Evolutionary conservation across 23 red algal genomes (phyloP), one percentile per base, ranked within the genome.

Genomic region (Gracilaria domingensis): DNA sequence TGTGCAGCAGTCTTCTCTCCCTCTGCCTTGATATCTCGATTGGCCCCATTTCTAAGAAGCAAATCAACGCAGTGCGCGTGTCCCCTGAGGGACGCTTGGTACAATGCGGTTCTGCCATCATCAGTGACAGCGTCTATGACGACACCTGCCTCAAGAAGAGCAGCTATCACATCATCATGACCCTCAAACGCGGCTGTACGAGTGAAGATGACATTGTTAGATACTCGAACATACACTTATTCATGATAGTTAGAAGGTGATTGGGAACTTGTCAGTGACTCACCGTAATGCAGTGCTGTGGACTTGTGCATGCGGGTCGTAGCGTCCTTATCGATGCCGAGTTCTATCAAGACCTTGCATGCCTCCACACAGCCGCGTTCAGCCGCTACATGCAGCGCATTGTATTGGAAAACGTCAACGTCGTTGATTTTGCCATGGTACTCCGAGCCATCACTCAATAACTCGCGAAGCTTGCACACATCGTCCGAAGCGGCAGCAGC

Each of bases 331-430:
- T 86, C 72, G 29, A 66, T 81, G 34, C 82, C 82, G 11, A 51
- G 42, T 8, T 79, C 85, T 18, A 95, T 32, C 23, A 95, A 65
- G 12, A 88, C 75, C 21, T 53, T 25, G 47, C 75, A 72, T 44
- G 76, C 80, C 8, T 74, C 82, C 3, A 66, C 42, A 60, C 58
- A 38, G 23, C 93, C 93, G 21, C 61, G 74, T 79, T 95, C 93
- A n/a, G 86, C 85, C 14, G 93, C 93, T 11, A 89, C 28, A 75
- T 95, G 93, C 33, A 95, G 61, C 13, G 93, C 60, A 6, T 85
- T 95, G 74, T 95, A 95, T 32, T 66, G 24, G 76, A 69, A 95
- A 9, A 83, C 49, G 53, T 95, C 93, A 16, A 82, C 45, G 38
- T 89, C 93, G 50, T 95, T 80, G 84, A 95, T 58, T 23, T 67